phyloP scores from a whole-genome alignment of 2,329 filamentous ascomycete genomes.

The Aspergillus hiratsukae region DNA sequence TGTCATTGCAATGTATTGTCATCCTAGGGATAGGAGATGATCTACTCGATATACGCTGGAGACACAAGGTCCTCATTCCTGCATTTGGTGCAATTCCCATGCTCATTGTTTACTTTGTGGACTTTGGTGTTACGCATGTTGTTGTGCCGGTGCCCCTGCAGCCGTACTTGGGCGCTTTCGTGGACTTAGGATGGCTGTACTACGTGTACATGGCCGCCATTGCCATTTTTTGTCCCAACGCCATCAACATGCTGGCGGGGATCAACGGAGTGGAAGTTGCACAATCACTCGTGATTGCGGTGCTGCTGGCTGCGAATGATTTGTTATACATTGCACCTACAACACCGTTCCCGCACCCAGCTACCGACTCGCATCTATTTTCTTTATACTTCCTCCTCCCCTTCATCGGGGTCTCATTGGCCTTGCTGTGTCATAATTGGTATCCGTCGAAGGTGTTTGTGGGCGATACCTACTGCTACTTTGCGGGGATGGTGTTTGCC shows the following conservation, averaged over 20 bases:
- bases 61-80: constrained; percentile 97
- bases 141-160: constrained; percentile 84
- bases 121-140: constrained; percentile 94
- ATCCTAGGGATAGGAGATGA: constrained; percentile 93
- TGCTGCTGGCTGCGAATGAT: constrained; percentile 81
- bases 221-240: constrained; percentile 96
- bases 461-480: constrained; percentile 98
- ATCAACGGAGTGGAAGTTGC: constrained; percentile 97
- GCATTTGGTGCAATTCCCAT: constrained; percentile 90
- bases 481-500: constrained; percentile 97
- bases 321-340: constrained; percentile 72
- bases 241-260: constrained; percentile 99
- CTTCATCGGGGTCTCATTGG: constrained; percentile 86
- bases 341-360: constrained; percentile 81
- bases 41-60: constrained; percentile 96
- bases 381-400: constrained; percentile 91
- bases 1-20: constrained; percentile 85
- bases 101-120: constrained; percentile 95
- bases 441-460: constrained; percentile 94
- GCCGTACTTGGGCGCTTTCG: constrained; percentile 74
- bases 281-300: constrained; percentile 85
- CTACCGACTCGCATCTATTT: constrained; percentile 92
- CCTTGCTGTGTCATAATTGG: constrained; percentile 88
- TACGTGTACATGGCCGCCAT: constrained; percentile 96
- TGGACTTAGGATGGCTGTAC: constrained; percentile 79